These are phyloP conservation scores for Penicillium desertorum DNA, from an alignment of 495 filamentous ascomycete genomes.

Conservation along the genomic window DNA sequence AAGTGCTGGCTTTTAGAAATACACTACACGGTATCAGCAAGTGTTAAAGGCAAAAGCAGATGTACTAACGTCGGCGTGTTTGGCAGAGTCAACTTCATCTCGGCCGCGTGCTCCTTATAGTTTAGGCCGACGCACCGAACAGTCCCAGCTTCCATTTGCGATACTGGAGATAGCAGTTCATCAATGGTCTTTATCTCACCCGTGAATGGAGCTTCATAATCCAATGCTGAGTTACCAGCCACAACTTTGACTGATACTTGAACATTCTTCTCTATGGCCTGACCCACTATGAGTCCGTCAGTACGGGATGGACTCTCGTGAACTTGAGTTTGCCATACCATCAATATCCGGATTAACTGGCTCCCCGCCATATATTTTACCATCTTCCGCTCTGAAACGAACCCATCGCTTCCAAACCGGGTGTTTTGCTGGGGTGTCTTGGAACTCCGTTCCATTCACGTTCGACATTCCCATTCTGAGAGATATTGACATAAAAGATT, in stretches of 20 bases:
- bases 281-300: conserved; percentile 9
- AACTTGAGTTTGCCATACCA: conserved; percentile 5
- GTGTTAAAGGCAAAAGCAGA: too few relatives aligned
- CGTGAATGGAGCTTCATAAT: conserved; percentile 15
- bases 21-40: conserved; percentile 7
- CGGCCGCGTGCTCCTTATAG: conserved; percentile 41
- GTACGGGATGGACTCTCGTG: background rate
- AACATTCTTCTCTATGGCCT: conserved; percentile 5
- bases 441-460: background rate
- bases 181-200: conserved; percentile 7
- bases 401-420: conserved; percentile 17
- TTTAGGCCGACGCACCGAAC: conserved; percentile 45
- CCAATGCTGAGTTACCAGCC: conserved; percentile 7
- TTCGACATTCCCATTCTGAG: conserved; percentile 8
- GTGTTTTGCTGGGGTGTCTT: background rate
- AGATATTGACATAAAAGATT: background rate
- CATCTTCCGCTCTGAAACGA: conserved; percentile 11
- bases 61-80: conserved; percentile 15
- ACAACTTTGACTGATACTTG: conserved; percentile 8
- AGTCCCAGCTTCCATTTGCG: conserved; percentile 15
- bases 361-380: conserved; percentile 16
- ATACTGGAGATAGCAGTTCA: conserved; percentile 13
- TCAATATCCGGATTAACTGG: conserved; percentile 12
- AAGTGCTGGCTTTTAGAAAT: conserved; percentile 16
- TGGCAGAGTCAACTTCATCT: conserved; percentile 32